Evolutionary conservation across 2,329 filamentous ascomycete genomes (phyloP).

Genomic region (Ophiobolus disseminans): DNA sequence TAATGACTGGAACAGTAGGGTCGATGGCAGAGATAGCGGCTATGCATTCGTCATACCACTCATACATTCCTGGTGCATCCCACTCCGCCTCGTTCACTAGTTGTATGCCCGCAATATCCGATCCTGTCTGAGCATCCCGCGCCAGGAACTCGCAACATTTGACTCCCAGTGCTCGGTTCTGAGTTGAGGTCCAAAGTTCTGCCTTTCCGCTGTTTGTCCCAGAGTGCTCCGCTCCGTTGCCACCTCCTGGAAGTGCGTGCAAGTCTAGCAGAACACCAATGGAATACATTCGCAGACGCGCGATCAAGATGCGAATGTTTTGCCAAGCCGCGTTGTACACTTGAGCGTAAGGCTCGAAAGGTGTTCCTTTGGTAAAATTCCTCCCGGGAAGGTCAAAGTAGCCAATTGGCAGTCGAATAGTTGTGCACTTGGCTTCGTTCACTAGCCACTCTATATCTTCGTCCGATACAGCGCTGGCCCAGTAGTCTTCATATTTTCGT

Average conservation of each 20-base stretch:
- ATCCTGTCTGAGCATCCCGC: constrained; percentile 52
- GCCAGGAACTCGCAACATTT: constrained; percentile 60
- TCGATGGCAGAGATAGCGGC: constrained; percentile 57
- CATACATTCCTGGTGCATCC: constrained; percentile 61
- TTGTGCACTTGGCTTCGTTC: constrained; percentile 61
- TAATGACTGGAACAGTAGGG: constrained; percentile 60
- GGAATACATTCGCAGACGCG: constrained; percentile 54
- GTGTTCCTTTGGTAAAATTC: constrained; percentile 58
- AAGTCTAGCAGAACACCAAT: constrained; percentile 66
- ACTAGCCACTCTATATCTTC: constrained; percentile 62
- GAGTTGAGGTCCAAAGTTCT: constrained; percentile 58
- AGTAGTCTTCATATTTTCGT: constrained; percentile 61
- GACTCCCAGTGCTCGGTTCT: constrained; percentile 56
- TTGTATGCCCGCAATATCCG: constrained; percentile 63
- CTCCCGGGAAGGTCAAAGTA: constrained; percentile 63
- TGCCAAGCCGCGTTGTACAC: constrained; percentile 64
- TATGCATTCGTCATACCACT: constrained; percentile 63
- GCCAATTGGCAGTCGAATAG: constrained; percentile 66
- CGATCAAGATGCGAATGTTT: constrained; percentile 57
- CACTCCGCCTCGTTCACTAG: constrained; percentile 64
- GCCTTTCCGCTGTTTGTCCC: constrained; percentile 61
- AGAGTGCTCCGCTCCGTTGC: constrained; percentile 63
- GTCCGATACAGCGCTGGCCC: constrained; percentile 59
- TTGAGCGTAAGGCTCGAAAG: constrained; percentile 57
- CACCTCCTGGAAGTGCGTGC: constrained; percentile 66